These are phyloP conservation scores for Trichoderma pleuroti DNA, from an alignment of 2,329 filamentous ascomycete species.

Conservation along the genomic window DNA sequence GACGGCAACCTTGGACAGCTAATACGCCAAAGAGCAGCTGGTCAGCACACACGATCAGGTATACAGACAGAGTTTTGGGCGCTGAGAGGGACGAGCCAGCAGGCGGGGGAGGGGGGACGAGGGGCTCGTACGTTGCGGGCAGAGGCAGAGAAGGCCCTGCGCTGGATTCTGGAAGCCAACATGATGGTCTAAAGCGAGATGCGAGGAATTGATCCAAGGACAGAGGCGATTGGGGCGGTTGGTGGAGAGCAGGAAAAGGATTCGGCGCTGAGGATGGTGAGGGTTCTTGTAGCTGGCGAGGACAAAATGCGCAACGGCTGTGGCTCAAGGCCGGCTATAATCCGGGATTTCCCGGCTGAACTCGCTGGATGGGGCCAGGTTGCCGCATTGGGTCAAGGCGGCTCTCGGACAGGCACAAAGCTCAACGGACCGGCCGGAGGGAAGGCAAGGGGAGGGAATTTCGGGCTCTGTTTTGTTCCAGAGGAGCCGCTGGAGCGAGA, in stretches of 20 bases:
- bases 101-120: conserved; percentile 10
- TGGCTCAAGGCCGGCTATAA: conserved; percentile 23
- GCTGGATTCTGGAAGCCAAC: conserved; percentile 71
- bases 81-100: not conserved
- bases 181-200: conserved; percentile 43
- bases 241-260: conserved; percentile 1
- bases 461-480: not conserved
- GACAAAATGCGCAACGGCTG: conserved; percentile 11
- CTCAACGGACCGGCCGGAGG: conserved; percentile 9
- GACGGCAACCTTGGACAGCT: conserved; percentile 97
- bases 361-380: not conserved
- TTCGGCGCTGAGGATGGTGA: conserved; percentile 15
- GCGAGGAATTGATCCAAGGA: conserved; percentile 10
- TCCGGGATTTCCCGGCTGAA: conserved; percentile 23
- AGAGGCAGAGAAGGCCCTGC: conserved; percentile 77
- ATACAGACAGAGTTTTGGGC: not conserved
- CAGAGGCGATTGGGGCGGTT: conserved; percentile 17
- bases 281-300: conserved; percentile 8
- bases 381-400: not conserved
- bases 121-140: conserved; percentile 63
- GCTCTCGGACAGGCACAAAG: not conserved
- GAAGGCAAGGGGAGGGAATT: not conserved
- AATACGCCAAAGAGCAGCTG: conserved; percentile 25
- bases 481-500: not conserved
- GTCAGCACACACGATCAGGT: conserved; percentile 4